Evolutionary conservation across 768 basidiomycete species (phyloP).

Genomic region (Cystobasidium onofrii): DNA sequence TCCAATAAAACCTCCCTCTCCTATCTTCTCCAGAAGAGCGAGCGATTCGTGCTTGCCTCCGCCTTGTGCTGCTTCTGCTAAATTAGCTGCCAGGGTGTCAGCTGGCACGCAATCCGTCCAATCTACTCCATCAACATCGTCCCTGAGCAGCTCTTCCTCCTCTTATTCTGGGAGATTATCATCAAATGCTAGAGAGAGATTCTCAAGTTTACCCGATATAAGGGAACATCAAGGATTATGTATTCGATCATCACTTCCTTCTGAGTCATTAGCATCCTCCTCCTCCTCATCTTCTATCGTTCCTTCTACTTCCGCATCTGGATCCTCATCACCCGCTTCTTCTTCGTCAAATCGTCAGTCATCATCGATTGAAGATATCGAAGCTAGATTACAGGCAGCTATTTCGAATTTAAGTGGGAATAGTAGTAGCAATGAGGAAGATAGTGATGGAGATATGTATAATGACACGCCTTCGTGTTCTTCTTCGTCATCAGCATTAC

Average conservation of each 20-base stretch:
- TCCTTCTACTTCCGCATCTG: not conserved
- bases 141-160: not conserved
- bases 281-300: not conserved
- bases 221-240: not conserved
- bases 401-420: not conserved
- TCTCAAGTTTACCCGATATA: not conserved
- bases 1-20: not conserved
- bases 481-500: too few relatives aligned
- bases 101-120: not conserved
- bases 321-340: not conserved
- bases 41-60: slow-evolving; percentile 19
- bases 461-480: slow-evolving; percentile 6
- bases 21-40: slow-evolving; percentile 11
- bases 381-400: not conserved
- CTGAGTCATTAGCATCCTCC: not conserved
- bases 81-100: not conserved
- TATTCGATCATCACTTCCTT: not conserved
- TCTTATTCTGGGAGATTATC: not conserved
- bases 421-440: not conserved
- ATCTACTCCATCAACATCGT: not conserved
- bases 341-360: not conserved
- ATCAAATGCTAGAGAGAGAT: not conserved
- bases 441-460: slow-evolving; percentile 27
- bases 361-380: slow-evolving; percentile 10
- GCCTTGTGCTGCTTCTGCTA: not conserved